Conservation (phyloP, 106 monocot species). For the Dioscorea dumetorum region DNA sequence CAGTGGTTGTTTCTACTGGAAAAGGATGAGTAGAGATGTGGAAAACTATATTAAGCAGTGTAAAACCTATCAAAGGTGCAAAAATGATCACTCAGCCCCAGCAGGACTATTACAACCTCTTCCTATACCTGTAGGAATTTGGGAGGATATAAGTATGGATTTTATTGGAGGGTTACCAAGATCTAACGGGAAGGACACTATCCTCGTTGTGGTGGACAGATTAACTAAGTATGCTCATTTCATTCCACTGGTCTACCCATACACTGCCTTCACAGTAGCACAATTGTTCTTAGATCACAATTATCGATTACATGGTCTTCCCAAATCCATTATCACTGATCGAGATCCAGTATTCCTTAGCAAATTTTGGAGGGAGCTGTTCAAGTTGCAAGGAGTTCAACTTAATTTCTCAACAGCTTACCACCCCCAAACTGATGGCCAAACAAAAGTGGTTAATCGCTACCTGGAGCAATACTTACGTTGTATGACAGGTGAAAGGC, state of each 20-base stretch:
- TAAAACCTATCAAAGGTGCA: background rate
- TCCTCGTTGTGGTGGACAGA: slow-evolving; percentile 5
- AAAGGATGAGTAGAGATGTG: background rate
- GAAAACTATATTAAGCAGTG: background rate
- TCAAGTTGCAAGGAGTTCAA: background rate
- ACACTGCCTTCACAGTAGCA: background rate
- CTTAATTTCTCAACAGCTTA: background rate
- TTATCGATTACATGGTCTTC: slow-evolving; percentile 7
- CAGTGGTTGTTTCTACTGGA: background rate
- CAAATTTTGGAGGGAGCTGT: slow-evolving; percentile 7
- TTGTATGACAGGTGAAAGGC: background rate
- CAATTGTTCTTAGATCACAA: background rate
- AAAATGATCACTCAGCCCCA: background rate
- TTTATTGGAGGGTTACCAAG: slow-evolving; percentile 6
- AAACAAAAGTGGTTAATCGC: slow-evolving; percentile 8
- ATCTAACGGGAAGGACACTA: background rate
- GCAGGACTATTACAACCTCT: slow-evolving; percentile 6
- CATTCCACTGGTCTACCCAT: too few relatives aligned
- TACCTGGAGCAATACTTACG: too few relatives aligned
- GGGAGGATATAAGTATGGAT: slow-evolving; percentile 10
- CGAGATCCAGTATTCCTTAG: background rate
- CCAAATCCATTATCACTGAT: background rate
- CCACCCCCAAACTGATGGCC: slow-evolving; percentile 12
- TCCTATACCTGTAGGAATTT: slow-evolving; percentile 3
- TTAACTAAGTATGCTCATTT: too few relatives aligned